Percentiles rank a stretch among this genome's conserved stretches.
phyloP scores from a whole-genome alignment of 2,329 filamentous ascomycete genomes.

The Monosporascus sp. region DNA sequence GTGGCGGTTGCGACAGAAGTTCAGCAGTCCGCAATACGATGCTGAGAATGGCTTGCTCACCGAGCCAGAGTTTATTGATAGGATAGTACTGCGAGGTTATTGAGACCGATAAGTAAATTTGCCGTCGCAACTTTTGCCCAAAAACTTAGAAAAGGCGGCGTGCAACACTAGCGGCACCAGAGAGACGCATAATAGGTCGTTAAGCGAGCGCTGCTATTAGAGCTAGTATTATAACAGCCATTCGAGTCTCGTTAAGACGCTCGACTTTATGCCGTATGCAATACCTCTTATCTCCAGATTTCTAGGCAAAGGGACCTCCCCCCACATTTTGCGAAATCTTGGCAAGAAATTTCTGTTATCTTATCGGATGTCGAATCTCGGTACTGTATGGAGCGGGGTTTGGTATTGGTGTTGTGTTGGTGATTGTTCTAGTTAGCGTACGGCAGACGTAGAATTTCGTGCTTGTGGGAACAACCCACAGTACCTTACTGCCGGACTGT shows the following conservation, averaged over 20 bases:
- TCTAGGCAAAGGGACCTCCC: not conserved
- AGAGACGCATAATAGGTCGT: not conserved
- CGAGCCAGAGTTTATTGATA: not conserved
- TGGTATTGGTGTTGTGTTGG: too few species aligned
- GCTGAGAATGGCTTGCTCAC: not conserved
- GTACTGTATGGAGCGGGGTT: not conserved
- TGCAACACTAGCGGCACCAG: constrained; percentile 6
- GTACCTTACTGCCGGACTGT: too few species aligned
- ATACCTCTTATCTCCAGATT: not conserved
- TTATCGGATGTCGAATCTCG: constrained; percentile 1
- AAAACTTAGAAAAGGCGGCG: constrained; percentile 9
- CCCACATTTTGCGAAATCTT: constrained; percentile 12
- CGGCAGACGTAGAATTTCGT: too few species aligned
- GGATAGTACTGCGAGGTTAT: not conserved
- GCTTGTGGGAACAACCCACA: too few species aligned
- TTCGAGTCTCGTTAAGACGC: not conserved
- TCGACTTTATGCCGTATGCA: constrained; percentile 1
- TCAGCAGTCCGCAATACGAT: constrained; percentile 3
- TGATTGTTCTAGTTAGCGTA: too few species aligned
- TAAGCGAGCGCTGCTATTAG: not conserved
- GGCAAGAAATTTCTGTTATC: constrained; percentile 15
- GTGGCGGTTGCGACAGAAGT: constrained; percentile 29
- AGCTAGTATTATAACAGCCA: not conserved
- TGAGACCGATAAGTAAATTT: constrained; percentile 1
- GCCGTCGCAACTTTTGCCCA: constrained; percentile 8